phyloP scores from a whole-genome alignment of 208 protist species.

The Trypanosoma mega region DNA sequence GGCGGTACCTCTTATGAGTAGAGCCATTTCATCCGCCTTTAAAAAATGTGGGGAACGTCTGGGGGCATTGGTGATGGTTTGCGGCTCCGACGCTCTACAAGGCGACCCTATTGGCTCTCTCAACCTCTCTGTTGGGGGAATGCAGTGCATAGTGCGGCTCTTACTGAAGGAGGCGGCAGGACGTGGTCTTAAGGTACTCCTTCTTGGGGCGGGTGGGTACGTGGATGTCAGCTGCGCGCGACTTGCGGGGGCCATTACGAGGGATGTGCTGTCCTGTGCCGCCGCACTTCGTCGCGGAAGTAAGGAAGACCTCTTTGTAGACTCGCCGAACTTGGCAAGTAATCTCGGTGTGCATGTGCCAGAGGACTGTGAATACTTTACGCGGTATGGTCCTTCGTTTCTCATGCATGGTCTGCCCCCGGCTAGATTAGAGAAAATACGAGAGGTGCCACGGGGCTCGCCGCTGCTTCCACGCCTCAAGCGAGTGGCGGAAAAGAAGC shows the following conservation, averaged over 20 bases:
- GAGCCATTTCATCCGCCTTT: conserved; percentile 74
- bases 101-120: conserved; percentile 94
- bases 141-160: conserved; percentile 36
- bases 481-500: conserved; percentile 6
- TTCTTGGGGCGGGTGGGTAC: conserved; percentile 45
- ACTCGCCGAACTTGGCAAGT: conserved; percentile 29
- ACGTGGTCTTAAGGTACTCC: conserved; percentile 28
- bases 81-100: conserved; percentile 95
- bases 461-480: conserved; percentile 13
- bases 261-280: conserved; percentile 48
- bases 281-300: conserved; percentile 23
- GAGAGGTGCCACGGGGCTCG: conserved; percentile 15
- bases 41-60: conserved; percentile 75
- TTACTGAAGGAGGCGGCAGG: conserved; percentile 26
- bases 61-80: conserved; percentile 95
- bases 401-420: conserved; percentile 49
- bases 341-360: conserved; percentile 38
- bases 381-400: conserved; percentile 51
- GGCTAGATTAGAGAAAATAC: conserved; percentile 18
- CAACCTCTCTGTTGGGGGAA: conserved; percentile 80
- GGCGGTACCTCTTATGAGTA: conserved; percentile 65
- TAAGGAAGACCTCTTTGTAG: conserved; percentile 22
- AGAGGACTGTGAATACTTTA: conserved; percentile 44
- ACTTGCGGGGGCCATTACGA: conserved; percentile 36
- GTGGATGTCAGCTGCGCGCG: conserved; percentile 45